Evolutionary conservation across 768 basidiomycete species (phyloP).

Genomic region (Lentinula raphanica): DNA sequence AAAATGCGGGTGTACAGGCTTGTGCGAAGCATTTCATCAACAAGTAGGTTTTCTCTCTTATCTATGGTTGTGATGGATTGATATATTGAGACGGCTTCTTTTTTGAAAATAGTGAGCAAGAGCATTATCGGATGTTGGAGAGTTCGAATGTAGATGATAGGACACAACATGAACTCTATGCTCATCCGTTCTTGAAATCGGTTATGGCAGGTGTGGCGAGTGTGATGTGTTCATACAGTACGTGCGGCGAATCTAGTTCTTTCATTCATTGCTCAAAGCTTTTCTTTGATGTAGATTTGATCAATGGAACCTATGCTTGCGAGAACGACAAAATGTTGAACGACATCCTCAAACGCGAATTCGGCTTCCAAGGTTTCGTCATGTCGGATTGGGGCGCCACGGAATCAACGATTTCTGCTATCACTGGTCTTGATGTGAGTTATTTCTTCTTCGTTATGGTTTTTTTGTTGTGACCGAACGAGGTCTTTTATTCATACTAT

Average conservation of each 20-base stretch:
- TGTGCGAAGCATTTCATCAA: constrained; percentile 82
- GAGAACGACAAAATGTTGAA: constrained; percentile 69
- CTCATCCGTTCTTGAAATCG: constrained; percentile 63
- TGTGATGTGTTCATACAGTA: constrained; percentile 76
- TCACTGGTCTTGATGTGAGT: constrained; percentile 62
- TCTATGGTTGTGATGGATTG: too few species aligned
- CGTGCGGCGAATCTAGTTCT: constrained; percentile 18
- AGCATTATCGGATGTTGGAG: constrained; percentile 48
- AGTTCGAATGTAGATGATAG: constrained; percentile 75
- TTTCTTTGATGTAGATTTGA: constrained; percentile 49
- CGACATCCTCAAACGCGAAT: constrained; percentile 69
- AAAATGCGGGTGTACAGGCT: constrained; percentile 74
- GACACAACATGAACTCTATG: constrained; percentile 72
- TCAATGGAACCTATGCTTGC: constrained; percentile 72
- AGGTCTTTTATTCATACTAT: too few species aligned
- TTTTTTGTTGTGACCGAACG: neutral
- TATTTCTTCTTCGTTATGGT: neutral
- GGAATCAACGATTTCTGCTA: constrained; percentile 54
- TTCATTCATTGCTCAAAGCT: neutral
- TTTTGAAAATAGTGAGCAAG: constrained; percentile 67
- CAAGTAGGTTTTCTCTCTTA: too few species aligned
- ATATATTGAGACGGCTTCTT: too few species aligned
- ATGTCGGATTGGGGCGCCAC: constrained; percentile 75
- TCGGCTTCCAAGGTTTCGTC: constrained; percentile 71
- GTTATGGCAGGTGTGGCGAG: constrained; percentile 70